phyloP scores from a whole-genome alignment of 2,329 filamentous ascomycete species.

The Ophiostoma perfectum region DNA sequence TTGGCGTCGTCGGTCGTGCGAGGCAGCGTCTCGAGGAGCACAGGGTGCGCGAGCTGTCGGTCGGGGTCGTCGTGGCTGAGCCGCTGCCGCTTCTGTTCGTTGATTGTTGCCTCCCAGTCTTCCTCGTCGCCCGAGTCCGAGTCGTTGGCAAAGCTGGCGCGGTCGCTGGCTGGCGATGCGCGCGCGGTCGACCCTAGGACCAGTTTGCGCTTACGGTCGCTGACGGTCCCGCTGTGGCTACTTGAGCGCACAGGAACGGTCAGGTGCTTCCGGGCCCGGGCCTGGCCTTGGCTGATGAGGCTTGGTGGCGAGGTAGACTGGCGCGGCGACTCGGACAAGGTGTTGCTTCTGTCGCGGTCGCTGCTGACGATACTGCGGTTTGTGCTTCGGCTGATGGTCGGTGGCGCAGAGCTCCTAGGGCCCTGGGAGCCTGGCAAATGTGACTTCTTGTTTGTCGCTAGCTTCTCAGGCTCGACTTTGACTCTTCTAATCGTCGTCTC shows the following conservation, averaged over 20 bases:
- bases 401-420: constrained; percentile 11
- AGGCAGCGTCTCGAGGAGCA: constrained; percentile 34
- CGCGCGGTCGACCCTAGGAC: constrained; percentile 27
- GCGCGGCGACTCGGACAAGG: constrained; percentile 25
- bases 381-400: constrained; percentile 8
- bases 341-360: constrained; percentile 37
- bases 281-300: constrained; percentile 30
- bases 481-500: constrained; percentile 49
- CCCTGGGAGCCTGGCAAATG: not conserved
- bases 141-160: constrained; percentile 46
- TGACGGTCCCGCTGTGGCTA: constrained; percentile 9
- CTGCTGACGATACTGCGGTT: constrained; percentile 35
- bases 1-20: not conserved
- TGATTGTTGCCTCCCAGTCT: constrained; percentile 43
- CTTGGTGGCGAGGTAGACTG: constrained; percentile 23
- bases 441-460: constrained; percentile 35
- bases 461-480: constrained; percentile 40
- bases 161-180: constrained; percentile 45
- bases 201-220: constrained; percentile 46
- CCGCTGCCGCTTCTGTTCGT: constrained; percentile 46
- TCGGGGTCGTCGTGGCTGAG: constrained; percentile 33
- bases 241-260: not conserved
- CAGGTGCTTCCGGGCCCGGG: constrained; percentile 20
- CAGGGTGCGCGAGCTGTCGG: constrained; percentile 42
- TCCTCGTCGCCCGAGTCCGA: constrained; percentile 41